phyloP scores from a whole-genome alignment of 805 yeast genomes.

The Saturnispora bothae region DNA sequence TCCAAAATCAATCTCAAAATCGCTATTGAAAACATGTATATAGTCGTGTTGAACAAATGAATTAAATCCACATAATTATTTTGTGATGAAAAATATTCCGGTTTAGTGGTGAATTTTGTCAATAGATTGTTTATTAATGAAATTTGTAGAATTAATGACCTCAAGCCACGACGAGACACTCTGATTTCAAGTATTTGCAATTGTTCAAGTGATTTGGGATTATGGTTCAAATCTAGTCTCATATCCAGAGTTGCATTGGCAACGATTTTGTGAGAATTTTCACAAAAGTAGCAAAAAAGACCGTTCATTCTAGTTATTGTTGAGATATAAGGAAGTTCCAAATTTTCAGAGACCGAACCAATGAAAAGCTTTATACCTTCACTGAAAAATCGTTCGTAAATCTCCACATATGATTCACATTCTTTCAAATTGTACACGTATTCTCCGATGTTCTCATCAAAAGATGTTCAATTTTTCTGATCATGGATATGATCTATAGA shows the following conservation, averaged over 20 bases:
- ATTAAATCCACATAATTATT: constrained; percentile 18
- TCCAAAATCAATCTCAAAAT: constrained; percentile 11
- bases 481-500: neutral
- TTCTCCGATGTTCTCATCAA: neutral
- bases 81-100: constrained; percentile 8
- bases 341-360: constrained; percentile 3
- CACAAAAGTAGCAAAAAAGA: constrained; percentile 17
- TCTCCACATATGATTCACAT: constrained; percentile 15
- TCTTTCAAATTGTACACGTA: constrained; percentile 8
- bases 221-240: neutral
- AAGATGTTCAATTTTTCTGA: neutral
- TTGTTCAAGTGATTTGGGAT: constrained; percentile 7
- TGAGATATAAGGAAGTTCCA: constrained; percentile 1
- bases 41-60: constrained; percentile 15
- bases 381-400: constrained; percentile 11
- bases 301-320: constrained; percentile 11
- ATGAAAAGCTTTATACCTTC: constrained; percentile 5
- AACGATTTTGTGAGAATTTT: constrained; percentile 11
- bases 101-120: constrained; percentile 8
- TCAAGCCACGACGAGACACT: constrained; percentile 14
- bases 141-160: constrained; percentile 14
- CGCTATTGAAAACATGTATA: constrained; percentile 12
- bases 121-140: constrained; percentile 15
- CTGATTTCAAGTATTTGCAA: constrained; percentile 13
- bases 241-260: constrained; percentile 3